phyloP scores from a whole-genome alignment of 2,329 filamentous ascomycete genomes.

The Orbilia brochopaga region DNA sequence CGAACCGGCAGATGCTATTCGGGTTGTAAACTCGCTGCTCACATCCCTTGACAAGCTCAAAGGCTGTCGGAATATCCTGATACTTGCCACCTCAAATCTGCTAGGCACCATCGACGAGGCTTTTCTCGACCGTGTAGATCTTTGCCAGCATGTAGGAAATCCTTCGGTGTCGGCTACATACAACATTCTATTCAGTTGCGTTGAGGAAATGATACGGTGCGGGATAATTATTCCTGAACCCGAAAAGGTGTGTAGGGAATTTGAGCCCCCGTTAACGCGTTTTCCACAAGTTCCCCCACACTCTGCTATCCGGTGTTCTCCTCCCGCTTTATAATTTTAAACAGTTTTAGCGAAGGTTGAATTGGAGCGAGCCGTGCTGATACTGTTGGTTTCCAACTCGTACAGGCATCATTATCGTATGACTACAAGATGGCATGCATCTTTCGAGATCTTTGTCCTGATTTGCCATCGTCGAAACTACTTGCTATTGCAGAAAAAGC shows the following conservation, averaged over 20 bases:
- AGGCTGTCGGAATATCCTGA: constrained; percentile 52
- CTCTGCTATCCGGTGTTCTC: constrained; percentile 45
- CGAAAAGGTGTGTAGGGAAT: constrained; percentile 47
- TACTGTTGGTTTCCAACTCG: constrained; percentile 40
- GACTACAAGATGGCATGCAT: constrained; percentile 44
- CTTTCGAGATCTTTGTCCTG: constrained; percentile 49
- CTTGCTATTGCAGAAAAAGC: constrained; percentile 51
- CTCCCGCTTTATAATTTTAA: constrained; percentile 29
- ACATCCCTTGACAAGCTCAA: constrained; percentile 54
- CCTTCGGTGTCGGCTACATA: constrained; percentile 53
- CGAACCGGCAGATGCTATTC: constrained; percentile 53
- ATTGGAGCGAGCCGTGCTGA: constrained; percentile 50
- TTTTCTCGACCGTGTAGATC: constrained; percentile 54
- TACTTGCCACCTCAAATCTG: constrained; percentile 55
- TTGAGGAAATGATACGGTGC: constrained; percentile 54
- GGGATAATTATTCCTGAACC: constrained; percentile 51
- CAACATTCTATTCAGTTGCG: constrained; percentile 52
- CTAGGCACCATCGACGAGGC: constrained; percentile 53
- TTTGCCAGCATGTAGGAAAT: constrained; percentile 53
- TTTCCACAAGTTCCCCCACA: constrained; percentile 14
- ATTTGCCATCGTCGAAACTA: constrained; percentile 53
- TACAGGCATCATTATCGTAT: constrained; percentile 24
- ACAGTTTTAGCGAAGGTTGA: constrained; percentile 47
- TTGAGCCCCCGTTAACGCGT: background rate
- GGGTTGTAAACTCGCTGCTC: constrained; percentile 54